Evolutionary conservation across 495 filamentous ascomycete species (phyloP).

Genomic region (Aspergillus mulundensis): DNA sequence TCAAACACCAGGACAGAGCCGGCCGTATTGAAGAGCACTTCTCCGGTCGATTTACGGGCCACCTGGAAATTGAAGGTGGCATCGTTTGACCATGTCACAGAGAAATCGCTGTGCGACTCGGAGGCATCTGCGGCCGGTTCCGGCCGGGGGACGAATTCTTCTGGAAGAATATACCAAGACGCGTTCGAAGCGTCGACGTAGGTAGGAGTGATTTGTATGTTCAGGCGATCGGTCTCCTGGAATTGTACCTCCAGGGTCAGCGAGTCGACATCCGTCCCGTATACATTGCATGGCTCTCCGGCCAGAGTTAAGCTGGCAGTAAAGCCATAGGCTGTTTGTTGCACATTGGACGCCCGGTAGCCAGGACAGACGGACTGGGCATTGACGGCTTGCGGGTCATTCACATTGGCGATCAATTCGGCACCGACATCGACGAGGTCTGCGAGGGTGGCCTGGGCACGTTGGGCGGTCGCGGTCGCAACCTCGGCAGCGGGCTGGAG

Average conservation of each 20-base stretch:
- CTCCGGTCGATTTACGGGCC: slow-evolving; percentile 50
- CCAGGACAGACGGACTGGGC: slow-evolving; percentile 66
- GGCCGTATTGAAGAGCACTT: slow-evolving; percentile 55
- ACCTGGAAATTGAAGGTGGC: slow-evolving; percentile 59
- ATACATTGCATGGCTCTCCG: slow-evolving; percentile 56
- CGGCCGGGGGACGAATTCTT: slow-evolving; percentile 59
- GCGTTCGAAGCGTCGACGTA: slow-evolving; percentile 59
- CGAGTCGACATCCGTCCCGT: slow-evolving; percentile 58
- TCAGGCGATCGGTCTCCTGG: slow-evolving; percentile 50
- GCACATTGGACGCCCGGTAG: slow-evolving; percentile 53
- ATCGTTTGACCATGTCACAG: slow-evolving; percentile 56
- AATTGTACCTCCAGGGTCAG: slow-evolving; percentile 54
- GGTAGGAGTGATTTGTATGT: slow-evolving; percentile 55
- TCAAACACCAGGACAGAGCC: slow-evolving; percentile 57
- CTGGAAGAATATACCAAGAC: slow-evolving; percentile 64
- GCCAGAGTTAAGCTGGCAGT: slow-evolving; percentile 52
- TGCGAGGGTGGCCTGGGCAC: slow-evolving; percentile 53
- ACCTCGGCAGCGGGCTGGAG: not conserved
- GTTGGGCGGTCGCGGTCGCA: slow-evolving; percentile 17
- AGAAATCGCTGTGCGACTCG: slow-evolving; percentile 43
- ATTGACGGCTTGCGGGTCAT: slow-evolving; percentile 67
- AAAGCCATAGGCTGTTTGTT: slow-evolving; percentile 42
- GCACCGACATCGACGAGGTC: slow-evolving; percentile 52
- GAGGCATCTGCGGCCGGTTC: slow-evolving; percentile 37
- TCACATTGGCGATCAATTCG: slow-evolving; percentile 61